phyloP scores from a whole-genome alignment of 257 asterid genomes.

The Nicotiana attenuata region DNA sequence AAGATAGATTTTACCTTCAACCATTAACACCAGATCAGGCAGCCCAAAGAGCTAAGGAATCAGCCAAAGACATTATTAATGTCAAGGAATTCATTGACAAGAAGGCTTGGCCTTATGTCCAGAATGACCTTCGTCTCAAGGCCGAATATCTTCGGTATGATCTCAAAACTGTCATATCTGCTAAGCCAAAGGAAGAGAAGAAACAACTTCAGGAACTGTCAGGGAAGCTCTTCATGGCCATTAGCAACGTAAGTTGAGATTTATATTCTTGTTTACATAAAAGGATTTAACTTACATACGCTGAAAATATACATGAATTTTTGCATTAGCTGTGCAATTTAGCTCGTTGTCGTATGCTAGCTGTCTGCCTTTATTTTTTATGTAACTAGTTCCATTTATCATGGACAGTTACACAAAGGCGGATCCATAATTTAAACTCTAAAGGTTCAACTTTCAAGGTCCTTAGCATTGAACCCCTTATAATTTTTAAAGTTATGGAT shows the following conservation, averaged over 20 bases:
- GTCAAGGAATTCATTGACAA: conserved; percentile 66
- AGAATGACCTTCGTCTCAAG: conserved; percentile 66
- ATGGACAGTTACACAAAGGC: too few species aligned
- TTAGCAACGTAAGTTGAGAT: conserved; percentile 39
- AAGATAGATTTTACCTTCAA: conserved; percentile 69
- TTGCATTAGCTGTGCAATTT: too few species aligned
- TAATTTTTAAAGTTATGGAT: too few species aligned
- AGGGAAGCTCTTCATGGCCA: conserved; percentile 53
- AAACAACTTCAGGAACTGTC: conserved; percentile 53
- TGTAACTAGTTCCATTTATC: too few species aligned
- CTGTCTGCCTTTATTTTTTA: too few species aligned
- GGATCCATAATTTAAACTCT: too few species aligned
- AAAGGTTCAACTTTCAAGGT: too few species aligned
- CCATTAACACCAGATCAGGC: conserved; percentile 71
- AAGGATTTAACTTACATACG: neutral
- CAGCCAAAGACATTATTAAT: conserved; percentile 66
- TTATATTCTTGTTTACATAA: neutral
- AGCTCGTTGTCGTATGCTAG: too few species aligned
- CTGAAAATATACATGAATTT: too few species aligned
- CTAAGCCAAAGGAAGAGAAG: conserved; percentile 79
- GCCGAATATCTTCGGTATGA: conserved; percentile 78
- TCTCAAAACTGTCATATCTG: conserved; percentile 74
- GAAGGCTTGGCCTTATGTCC: conserved; percentile 96
- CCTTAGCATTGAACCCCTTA: too few species aligned
- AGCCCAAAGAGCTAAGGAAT: conserved; percentile 68